Base-by-base conservation (phyloP, 2,329 filamentous ascomycete genomes). In the Penicillium oxalicum region DNA sequence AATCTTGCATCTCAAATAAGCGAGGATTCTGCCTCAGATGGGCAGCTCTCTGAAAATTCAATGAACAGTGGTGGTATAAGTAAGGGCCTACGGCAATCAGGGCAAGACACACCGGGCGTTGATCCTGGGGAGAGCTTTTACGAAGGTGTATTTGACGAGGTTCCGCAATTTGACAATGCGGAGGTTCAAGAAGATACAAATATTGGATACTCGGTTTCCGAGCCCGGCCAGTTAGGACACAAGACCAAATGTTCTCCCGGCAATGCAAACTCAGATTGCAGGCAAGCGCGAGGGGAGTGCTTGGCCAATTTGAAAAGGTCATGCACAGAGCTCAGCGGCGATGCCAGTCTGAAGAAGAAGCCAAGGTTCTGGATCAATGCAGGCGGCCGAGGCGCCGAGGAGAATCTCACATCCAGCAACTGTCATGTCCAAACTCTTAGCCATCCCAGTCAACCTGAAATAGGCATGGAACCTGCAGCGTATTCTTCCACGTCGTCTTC, bases 1-100 rank as follows among this genome's bases (percentile, higher is more conserved):
- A 71, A 73, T 28, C 77, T 75, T 24, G 80, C 84, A 26, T 65
- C 75, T 38, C 72, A 74, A 1, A 70, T 56, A 4, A 69, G 72
- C 29, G 66, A 62, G 9, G 60, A 65, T n/a, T 72, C 71, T 50
- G 61, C 63, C 33, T 74, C 69, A 11, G 71, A 74, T 32, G 26
- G 26, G 49, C 74, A 76, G 48, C 68, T 74, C 18, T 18, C 18
- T 18, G 18, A 18, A 32, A 55, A 63, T 25, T 36, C 7, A 13
- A 32, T 24, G 24, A 39, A 18, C 40, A 62, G 62, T 33, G 63
- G 65, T 25, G 32, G 48, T 11, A 55, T 54, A 12, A 52, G 56
- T 35, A 51, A 54, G 18, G 51, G 51, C 46, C 35, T 37, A 0
- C 45, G 47, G 9, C 50, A 50, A 5, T 13, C 29, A 18, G n/a